phyloP scores from a whole-genome alignment of 164 flowering plant genomes.

The Vitis amurensis region DNA sequence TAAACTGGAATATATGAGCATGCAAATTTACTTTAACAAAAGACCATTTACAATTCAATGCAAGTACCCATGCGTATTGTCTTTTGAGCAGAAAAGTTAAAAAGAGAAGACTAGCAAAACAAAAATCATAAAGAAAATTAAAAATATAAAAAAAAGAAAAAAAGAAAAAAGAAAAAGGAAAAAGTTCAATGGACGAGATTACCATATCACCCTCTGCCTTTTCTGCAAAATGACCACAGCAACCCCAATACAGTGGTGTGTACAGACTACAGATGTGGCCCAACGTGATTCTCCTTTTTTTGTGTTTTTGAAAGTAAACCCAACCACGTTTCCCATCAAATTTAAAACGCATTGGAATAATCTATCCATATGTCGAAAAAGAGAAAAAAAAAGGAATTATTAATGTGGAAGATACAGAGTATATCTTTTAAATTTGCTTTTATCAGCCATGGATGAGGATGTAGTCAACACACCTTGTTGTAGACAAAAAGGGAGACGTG shows the following conservation, averaged over 20 bases:
- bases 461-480: slow-evolving; percentile 45
- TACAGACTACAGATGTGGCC: not conserved
- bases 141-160: not conserved
- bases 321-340: not conserved
- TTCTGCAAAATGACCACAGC: not conserved
- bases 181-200: no score
- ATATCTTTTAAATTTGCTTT: slow-evolving; percentile 5
- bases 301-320: not conserved
- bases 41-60: no score
- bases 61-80: not conserved
- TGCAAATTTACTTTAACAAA: no score
- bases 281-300: not conserved
- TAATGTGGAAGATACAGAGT: slow-evolving; percentile 1
- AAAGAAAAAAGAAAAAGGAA: not conserved
- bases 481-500: slow-evolving; percentile 38
- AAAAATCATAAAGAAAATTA: not conserved
- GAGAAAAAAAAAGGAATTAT: not conserved
- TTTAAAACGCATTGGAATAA: not conserved
- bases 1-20: no score
- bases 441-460: slow-evolving; percentile 3
- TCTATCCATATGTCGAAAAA: not conserved
- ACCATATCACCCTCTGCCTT: no score
- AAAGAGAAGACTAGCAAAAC: not conserved
- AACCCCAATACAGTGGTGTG: no score
- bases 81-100: not conserved